Conservation (phyloP, 192 early-diverging fungal genomes). For the Linnemannia schmuckeri region DNA sequence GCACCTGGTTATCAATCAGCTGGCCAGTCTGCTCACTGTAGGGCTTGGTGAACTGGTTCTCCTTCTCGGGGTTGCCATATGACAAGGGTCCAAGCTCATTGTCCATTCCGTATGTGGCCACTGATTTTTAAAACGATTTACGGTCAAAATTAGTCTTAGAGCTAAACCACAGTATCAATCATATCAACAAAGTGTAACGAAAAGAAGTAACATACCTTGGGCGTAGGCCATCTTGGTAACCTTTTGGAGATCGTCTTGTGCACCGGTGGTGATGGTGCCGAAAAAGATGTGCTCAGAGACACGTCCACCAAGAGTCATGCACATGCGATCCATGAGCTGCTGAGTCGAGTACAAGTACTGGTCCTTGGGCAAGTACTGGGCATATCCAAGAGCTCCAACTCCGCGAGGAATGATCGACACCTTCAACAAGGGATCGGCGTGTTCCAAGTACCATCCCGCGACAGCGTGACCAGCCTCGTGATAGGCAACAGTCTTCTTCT, state of each 20-base stretch:
- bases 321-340: conserved; percentile 93
- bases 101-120: conserved; percentile 97
- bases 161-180: neutral
- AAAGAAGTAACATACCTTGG: conserved; percentile 59
- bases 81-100: conserved; percentile 87
- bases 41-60: conserved; percentile 92
- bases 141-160: neutral
- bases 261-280: conserved; percentile 93
- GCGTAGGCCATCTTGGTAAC: conserved; percentile 98
- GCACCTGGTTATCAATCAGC: conserved; percentile 96
- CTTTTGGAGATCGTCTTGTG: conserved; percentile 96
- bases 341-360: conserved; percentile 94
- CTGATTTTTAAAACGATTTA: conserved; percentile 21
- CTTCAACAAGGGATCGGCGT: conserved; percentile 97
- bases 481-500: conserved; percentile 99
- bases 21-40: conserved; percentile 95
- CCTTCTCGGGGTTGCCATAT: conserved; percentile 74
- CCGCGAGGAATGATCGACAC: conserved; percentile 99
- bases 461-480: conserved; percentile 99
- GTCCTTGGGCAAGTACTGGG: conserved; percentile 99
- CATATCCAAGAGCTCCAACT: conserved; percentile 96
- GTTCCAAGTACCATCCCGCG: conserved; percentile 97
- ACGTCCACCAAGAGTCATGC: conserved; percentile 90
- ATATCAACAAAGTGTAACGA: neutral
- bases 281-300: conserved; percentile 96